A percentile compares a stretch with the other conserved stretches of the same genome.
Evolutionary conservation across 345 rosid genomes (phyloP).

Genomic region (Gossypium bickii): DNA sequence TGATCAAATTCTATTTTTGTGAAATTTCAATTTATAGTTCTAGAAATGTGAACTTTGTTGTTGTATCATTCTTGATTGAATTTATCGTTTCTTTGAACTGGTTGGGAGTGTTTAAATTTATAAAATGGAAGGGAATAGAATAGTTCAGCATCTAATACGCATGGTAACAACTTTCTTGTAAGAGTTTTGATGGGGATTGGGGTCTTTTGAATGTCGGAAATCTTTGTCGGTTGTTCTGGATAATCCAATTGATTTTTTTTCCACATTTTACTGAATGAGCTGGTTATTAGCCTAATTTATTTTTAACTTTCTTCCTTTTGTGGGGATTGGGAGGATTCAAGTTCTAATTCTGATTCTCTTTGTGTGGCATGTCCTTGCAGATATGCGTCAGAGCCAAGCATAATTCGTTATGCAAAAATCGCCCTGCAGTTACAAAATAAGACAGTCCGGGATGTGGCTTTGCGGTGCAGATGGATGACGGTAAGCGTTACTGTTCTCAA

Average conservation of each 20-base stretch:
- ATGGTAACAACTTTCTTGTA: background rate
- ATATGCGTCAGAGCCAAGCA: constrained; percentile 30
- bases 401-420: constrained; percentile 58
- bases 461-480: constrained; percentile 70
- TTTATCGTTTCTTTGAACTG: background rate
- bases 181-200: background rate
- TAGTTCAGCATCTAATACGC: background rate
- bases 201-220: background rate
- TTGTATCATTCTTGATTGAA: background rate
- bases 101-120: background rate
- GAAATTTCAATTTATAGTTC: background rate
- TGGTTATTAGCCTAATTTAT: background rate
- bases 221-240: background rate
- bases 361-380: constrained; percentile 31
- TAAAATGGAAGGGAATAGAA: background rate
- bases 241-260: background rate
- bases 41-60: background rate
- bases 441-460: constrained; percentile 72
- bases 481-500: background rate
- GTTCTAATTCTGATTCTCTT: background rate
- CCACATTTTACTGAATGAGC: background rate
- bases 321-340: background rate
- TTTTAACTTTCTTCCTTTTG: background rate
- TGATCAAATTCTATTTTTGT: background rate
- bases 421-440: constrained; percentile 47